Percentiles rank a stretch among this genome's conserved stretches.
phyloP scores from a whole-genome alignment of 1,284 basidiomycete genomes.

The Apiotrichum gamsii region DNA sequence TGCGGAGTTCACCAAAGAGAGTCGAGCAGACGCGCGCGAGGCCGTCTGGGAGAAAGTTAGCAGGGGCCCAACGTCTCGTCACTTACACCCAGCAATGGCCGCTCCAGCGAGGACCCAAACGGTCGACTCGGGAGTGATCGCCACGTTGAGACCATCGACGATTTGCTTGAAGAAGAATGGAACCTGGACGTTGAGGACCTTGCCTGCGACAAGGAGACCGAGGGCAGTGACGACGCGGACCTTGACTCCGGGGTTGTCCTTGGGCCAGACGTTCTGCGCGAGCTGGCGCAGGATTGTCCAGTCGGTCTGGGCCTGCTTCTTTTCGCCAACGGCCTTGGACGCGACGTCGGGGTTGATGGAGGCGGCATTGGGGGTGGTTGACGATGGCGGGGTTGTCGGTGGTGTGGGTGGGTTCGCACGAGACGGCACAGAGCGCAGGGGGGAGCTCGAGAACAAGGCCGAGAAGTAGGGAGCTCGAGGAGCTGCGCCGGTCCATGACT shows the following conservation, averaged over 20 bases:
- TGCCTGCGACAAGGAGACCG: slow-evolving; percentile 72
- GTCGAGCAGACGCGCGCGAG: slow-evolving; percentile 83
- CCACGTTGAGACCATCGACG: slow-evolving; percentile 81
- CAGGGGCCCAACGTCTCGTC: neutral
- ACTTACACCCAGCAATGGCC: slow-evolving; percentile 81
- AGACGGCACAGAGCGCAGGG: neutral
- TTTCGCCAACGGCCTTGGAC: slow-evolving; percentile 10
- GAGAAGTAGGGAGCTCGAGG: neutral
- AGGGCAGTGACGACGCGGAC: slow-evolving; percentile 79
- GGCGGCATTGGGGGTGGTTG: neutral
- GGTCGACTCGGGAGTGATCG: slow-evolving; percentile 67
- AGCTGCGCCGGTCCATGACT: neutral
- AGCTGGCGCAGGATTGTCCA: slow-evolving; percentile 55
- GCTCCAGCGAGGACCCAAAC: slow-evolving; percentile 89
- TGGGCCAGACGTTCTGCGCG: slow-evolving; percentile 56
- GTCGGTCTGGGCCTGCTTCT: slow-evolving; percentile 43
- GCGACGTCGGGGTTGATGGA: slow-evolving; percentile 13
- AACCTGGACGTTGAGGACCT: slow-evolving; percentile 96
- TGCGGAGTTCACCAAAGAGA: slow-evolving; percentile 83
- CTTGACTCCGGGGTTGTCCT: slow-evolving; percentile 52
- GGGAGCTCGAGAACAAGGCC: neutral
- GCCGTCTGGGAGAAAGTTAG: slow-evolving; percentile 59
- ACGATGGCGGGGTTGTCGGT: neutral
- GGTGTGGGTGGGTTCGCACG: neutral
- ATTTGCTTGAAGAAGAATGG: slow-evolving; percentile 91